These are phyloP conservation scores for Selenicereus undatus DNA, from an alignment of 148 eudicot genomes.

Conservation along the genomic window DNA sequence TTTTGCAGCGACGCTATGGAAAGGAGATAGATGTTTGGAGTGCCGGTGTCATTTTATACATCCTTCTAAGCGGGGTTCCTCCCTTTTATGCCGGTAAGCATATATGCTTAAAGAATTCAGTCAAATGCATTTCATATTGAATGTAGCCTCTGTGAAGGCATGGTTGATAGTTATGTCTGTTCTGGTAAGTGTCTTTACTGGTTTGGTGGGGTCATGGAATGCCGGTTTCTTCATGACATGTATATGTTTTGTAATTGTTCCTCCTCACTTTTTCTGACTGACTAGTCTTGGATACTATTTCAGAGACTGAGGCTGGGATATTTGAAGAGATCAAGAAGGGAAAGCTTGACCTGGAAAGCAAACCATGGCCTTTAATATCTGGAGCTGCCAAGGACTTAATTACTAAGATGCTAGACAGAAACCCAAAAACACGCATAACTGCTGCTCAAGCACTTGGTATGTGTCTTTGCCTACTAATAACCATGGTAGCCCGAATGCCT, in stretches of 20 bases:
- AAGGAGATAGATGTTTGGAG: slow-evolving; percentile 96
- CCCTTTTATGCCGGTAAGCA: slow-evolving; percentile 84
- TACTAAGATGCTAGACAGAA: slow-evolving; percentile 56
- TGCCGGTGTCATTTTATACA: slow-evolving; percentile 87
- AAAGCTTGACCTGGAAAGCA: slow-evolving; percentile 38
- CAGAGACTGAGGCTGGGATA: slow-evolving; percentile 81
- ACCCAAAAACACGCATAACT: slow-evolving; percentile 66
- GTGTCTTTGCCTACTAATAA: slow-evolving; percentile 5
- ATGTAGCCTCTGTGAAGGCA: neutral
- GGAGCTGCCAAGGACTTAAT: slow-evolving; percentile 68
- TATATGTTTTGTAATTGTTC: neutral
- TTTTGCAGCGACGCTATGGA: slow-evolving; percentile 58
- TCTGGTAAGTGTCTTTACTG: neutral
- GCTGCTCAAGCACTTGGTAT: slow-evolving; percentile 80
- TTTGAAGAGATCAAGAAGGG: slow-evolving; percentile 53
- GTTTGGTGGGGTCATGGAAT: neutral
- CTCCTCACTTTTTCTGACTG: slow-evolving; percentile 1
- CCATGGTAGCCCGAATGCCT: neutral
- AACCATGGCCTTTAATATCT: slow-evolving; percentile 91
- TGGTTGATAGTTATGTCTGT: neutral
- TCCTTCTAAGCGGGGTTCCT: slow-evolving; percentile 80
- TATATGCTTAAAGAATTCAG: neutral
- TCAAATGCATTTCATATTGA: neutral
- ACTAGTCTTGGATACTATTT: slow-evolving; percentile 11
- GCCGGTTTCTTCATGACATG: neutral